Percentiles rank a stretch among this genome's conserved stretches.
Conservation (phyloP, 192 early-diverging fungal genomes). For the Entophlyctis luteolus region DNA sequence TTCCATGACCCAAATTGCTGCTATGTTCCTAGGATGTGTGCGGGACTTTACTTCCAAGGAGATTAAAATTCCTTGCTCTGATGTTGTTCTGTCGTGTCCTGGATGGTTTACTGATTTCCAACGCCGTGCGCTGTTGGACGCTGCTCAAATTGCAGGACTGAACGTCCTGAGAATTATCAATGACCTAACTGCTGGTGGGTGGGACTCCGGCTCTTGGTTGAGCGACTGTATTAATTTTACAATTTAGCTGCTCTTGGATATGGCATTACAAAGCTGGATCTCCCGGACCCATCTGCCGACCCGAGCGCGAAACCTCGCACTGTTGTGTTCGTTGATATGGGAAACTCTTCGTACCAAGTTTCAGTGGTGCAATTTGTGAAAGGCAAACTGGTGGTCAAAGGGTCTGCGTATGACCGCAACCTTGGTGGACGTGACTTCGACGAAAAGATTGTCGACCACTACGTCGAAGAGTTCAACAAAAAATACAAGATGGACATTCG, state of each 20-base stretch:
- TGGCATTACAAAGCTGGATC: constrained; percentile 95
- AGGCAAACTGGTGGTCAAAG: constrained; percentile 90
- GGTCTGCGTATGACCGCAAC: constrained; percentile 86
- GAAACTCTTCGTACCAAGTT: constrained; percentile 83
- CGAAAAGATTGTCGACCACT: constrained; percentile 80
- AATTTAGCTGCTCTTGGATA: constrained; percentile 80
- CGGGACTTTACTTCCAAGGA: constrained; percentile 83
- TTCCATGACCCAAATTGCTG: constrained; percentile 81
- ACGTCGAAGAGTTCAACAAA: constrained; percentile 79
- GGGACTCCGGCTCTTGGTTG: background rate
- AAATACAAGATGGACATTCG: constrained; percentile 95
- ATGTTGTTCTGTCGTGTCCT: constrained; percentile 90
- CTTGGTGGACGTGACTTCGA: constrained; percentile 97
- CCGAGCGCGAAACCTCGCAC: constrained; percentile 76
- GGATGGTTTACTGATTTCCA: constrained; percentile 94
- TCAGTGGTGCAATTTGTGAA: constrained; percentile 89
- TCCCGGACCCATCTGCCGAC: constrained; percentile 69
- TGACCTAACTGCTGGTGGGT: constrained; percentile 76
- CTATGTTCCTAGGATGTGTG: constrained; percentile 93
- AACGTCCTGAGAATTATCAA: constrained; percentile 90
- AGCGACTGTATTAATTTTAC: background rate
- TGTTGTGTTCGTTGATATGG: constrained; percentile 91
- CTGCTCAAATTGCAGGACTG: constrained; percentile 80
- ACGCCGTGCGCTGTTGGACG: constrained; percentile 82
- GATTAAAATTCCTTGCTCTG: constrained; percentile 78